Evolutionary conservation across 108 stramenopile genomes (phyloP).

Genomic region (Fragilariopsis cylindrus): DNA sequence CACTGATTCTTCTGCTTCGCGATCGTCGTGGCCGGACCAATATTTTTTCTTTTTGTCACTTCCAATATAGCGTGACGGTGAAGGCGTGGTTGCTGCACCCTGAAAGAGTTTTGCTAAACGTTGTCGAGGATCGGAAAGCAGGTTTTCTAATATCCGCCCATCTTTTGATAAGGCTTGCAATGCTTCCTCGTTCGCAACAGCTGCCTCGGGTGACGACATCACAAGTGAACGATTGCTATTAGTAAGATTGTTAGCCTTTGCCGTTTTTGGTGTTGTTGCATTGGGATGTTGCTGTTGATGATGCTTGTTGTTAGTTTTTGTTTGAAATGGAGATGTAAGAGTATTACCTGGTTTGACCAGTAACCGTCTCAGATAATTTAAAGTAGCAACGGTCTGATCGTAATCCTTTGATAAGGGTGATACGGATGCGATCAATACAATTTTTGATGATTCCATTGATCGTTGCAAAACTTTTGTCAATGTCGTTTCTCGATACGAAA

Average conservation of each 20-base stretch:
- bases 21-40: background rate
- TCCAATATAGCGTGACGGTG: background rate
- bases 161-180: constrained; percentile 19
- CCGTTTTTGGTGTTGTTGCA: background rate
- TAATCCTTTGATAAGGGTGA: constrained; percentile 53
- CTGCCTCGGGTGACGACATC: background rate
- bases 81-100: background rate
- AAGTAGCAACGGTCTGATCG: constrained; percentile 59
- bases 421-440: constrained; percentile 59
- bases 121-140: constrained; percentile 81
- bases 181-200: background rate
- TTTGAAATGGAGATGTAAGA: constrained; percentile 50
- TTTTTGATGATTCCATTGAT: constrained; percentile 54
- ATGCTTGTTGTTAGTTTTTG: background rate
- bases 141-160: constrained; percentile 44
- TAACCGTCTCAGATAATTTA: constrained; percentile 66
- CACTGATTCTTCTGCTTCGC: background rate
- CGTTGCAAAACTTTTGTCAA: constrained; percentile 80
- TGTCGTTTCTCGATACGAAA: constrained; percentile 69
- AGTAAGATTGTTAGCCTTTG: constrained; percentile 8
- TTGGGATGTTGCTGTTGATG: background rate
- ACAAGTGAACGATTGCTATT: background rate
- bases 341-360: constrained; percentile 51
- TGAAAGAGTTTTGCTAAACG: constrained; percentile 62
- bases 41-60: background rate